Evolutionary conservation across 345 rosid genomes (phyloP), one percentile per base, ranked within the genome.

Genomic region (Aquilaria malaccensis): DNA sequence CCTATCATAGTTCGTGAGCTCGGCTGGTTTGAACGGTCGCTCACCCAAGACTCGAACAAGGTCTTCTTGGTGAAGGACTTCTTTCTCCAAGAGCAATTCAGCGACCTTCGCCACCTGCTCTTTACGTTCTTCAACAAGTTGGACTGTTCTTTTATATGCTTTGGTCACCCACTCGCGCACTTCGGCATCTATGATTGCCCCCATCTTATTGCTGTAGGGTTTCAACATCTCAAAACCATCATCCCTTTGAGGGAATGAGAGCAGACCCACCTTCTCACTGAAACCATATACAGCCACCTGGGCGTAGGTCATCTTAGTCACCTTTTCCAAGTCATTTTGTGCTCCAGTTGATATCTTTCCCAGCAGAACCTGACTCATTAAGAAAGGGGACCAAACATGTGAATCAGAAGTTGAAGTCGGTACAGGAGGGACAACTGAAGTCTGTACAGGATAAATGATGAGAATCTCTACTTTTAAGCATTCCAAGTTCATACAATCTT

Each of bases 201-300:
- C 95, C 0, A 95, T 90, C 78, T 86, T 85, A 78, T 79, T 90
- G 86, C 99, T 88, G 67, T 90, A 94, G 0, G 99, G 96, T 80
- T 90, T 90, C 13, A 59, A 70, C 87, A 88, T 78, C 77, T 86
- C 96, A 14, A 78, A 78, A 2, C 73, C 64, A 54, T 88, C 96
- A 0, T 88, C 96, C 70, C 85, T 82, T 29, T 66, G 97, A 1
- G 99, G 99, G 64, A 94, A 94, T 0, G 99, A 94, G 58, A 90
- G 91, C 29, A 94, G 88, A 14, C 99, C 99, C 9, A 94, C 96
- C 70, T 94, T 94, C 54, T 90, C 96, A 15, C 99, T 94, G 68
- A 94, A 94, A 50, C 99, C 97, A 52, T 94, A 90, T 9, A 90
- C 89, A 10, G 97, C 97, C 11, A 94, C 97, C 72, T 94, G 99